Conservation (phyloP, 495 filamentous ascomycete species). For the Haplographium delicatum region DNA sequence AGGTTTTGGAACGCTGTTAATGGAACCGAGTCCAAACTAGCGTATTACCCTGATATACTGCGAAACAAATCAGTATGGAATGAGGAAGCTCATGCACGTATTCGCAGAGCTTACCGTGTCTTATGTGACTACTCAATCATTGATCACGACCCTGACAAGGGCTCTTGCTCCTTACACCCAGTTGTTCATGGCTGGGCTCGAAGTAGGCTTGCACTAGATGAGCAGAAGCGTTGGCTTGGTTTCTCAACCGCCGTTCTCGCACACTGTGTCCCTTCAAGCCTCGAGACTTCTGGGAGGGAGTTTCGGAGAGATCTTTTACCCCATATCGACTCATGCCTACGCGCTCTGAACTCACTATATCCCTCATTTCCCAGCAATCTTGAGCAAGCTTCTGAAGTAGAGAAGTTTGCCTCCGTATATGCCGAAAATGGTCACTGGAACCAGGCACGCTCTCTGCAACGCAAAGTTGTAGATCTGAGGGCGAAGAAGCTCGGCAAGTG, state of each 20-base stretch:
- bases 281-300: neutral
- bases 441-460: neutral
- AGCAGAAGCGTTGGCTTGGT: neutral
- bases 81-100: neutral
- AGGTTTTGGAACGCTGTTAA: neutral
- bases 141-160: neutral
- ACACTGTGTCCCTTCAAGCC: neutral
- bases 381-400: neutral
- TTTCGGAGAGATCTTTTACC: neutral
- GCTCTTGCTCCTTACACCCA: neutral
- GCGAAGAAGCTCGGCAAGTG: neutral
- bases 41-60: neutral
- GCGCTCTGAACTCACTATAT: neutral
- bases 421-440: conserved; percentile 1
- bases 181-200: neutral
- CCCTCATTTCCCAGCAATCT: neutral
- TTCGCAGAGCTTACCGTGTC: neutral
- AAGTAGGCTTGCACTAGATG: neutral
- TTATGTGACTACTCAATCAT: neutral
- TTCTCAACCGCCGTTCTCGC: neutral
- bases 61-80: neutral
- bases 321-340: neutral
- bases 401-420: conserved; percentile 1
- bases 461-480: neutral
- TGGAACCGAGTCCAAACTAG: neutral